A percentile compares a stretch with the other conserved stretches of the same genome.
phyloP scores from a whole-genome alignment of 202 grass and related monocot species.

The Carex sylvatica region DNA sequence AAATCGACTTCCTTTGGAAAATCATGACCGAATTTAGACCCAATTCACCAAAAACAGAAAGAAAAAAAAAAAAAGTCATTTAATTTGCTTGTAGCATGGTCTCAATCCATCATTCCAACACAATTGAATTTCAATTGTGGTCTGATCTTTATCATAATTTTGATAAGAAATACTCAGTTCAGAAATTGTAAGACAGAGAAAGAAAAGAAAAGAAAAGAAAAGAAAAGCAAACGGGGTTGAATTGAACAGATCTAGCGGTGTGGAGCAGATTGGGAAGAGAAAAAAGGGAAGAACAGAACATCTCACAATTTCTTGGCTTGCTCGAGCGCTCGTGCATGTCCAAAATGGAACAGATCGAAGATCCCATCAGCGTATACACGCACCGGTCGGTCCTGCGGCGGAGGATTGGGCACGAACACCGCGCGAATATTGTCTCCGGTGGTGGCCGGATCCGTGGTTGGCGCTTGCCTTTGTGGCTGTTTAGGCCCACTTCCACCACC shows the following conservation, averaged over 20 bases:
- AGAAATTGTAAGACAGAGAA: neutral
- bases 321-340: conserved; percentile 95
- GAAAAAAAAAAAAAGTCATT: no score
- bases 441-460: conserved; percentile 20
- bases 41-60: neutral
- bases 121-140: no score
- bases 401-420: neutral
- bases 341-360: conserved; percentile 99
- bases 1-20: neutral
- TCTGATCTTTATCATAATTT: conserved; percentile 2
- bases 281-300: no score
- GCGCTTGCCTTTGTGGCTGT: neutral
- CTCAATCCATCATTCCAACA: neutral
- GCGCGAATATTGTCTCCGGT: neutral
- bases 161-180: neutral
- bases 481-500: neutral
- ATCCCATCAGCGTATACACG: conserved; percentile 96
- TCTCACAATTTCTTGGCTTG: conserved; percentile 82
- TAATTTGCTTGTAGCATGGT: neutral
- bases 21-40: neutral
- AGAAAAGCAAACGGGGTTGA: neutral
- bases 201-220: neutral
- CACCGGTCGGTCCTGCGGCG: conserved; percentile 40
- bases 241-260: conserved; percentile 18
- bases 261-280: neutral